A percentile compares a stretch with the other conserved stretches of the same genome.
phyloP scores from a whole-genome alignment of 164 flowering plant genomes.

The Macadamia tetraphylla region DNA sequence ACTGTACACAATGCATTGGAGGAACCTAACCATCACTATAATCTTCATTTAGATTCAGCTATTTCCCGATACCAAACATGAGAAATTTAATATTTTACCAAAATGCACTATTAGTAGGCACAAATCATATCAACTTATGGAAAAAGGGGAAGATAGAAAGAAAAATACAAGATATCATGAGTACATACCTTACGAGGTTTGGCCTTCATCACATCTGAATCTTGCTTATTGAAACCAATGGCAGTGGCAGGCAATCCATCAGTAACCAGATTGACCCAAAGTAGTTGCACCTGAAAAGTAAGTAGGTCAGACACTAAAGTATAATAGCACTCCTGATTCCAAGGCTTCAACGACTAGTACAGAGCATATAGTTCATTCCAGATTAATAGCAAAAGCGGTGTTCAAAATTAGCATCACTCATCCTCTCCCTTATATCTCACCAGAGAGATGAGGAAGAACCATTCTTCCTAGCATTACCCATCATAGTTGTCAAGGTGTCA shows the following conservation, averaged over 20 bases:
- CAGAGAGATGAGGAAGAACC: too few relatives aligned
- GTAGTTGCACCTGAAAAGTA: conserved; percentile 75
- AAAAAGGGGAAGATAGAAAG: neutral
- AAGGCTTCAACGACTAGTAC: neutral
- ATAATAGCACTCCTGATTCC: neutral
- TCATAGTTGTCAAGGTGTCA: too few relatives aligned
- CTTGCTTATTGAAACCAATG: conserved; percentile 96
- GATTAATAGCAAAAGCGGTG: neutral
- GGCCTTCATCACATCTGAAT: conserved; percentile 91
- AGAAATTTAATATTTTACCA: too few relatives aligned
- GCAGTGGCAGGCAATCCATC: conserved; percentile 99
- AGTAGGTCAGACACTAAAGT: neutral
- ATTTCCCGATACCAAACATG: too few relatives aligned
- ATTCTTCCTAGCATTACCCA: too few relatives aligned
- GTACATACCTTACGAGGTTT: conserved; percentile 89
- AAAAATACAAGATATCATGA: neutral
- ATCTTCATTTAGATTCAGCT: too few relatives aligned
- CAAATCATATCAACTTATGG: too few relatives aligned
- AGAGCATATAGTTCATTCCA: neutral
- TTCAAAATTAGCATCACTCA: conserved; percentile 1
- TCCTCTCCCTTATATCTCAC: too few relatives aligned
- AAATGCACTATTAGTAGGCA: too few relatives aligned
- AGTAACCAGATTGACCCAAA: conserved; percentile 98
- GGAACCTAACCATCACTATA: too few relatives aligned
- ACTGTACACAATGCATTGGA: too few relatives aligned